Conservation (phyloP, 2,329 filamentous ascomycete species). For the Fusarium circinatum region DNA sequence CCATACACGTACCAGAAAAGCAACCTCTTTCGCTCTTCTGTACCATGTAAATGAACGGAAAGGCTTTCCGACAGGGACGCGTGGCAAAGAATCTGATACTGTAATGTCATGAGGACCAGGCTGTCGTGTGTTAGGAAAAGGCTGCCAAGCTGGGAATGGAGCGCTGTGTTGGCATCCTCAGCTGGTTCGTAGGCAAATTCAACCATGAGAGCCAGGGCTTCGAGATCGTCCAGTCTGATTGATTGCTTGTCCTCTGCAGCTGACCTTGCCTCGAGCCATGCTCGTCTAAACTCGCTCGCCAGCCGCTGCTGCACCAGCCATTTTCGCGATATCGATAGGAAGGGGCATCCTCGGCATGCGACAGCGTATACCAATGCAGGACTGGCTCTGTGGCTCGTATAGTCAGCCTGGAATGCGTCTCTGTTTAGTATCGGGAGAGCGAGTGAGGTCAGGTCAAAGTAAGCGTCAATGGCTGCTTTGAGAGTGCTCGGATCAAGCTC, state of each 20-base stretch:
- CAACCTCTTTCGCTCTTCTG: not conserved
- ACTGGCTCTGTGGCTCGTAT: not conserved
- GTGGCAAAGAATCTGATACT: not conserved
- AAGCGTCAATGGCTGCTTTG: not conserved
- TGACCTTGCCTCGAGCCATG: not conserved
- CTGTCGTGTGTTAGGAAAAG: not conserved
- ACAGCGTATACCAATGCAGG: not conserved
- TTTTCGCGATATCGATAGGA: not conserved
- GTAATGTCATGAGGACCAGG: not conserved
- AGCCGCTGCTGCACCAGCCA: not conserved
- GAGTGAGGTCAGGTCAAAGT: not conserved
- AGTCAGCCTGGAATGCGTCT: not conserved
- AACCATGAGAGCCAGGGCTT: not conserved
- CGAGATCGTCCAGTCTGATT: not conserved
- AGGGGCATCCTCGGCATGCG: not conserved
- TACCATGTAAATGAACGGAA: not conserved
- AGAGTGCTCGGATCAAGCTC: not conserved
- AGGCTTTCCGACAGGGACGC: not conserved
- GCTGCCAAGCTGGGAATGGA: not conserved
- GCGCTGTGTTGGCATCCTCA: not conserved
- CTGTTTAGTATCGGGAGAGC: not conserved
- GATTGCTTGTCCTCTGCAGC: not conserved
- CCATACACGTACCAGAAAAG: conserved; percentile 1
- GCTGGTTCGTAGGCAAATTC: not conserved
- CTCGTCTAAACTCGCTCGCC: not conserved